Evolutionary conservation across 495 filamentous ascomycete genomes (phyloP), one percentile per base, ranked within the genome.

Genomic region (Hypoxylon intermedium): DNA sequence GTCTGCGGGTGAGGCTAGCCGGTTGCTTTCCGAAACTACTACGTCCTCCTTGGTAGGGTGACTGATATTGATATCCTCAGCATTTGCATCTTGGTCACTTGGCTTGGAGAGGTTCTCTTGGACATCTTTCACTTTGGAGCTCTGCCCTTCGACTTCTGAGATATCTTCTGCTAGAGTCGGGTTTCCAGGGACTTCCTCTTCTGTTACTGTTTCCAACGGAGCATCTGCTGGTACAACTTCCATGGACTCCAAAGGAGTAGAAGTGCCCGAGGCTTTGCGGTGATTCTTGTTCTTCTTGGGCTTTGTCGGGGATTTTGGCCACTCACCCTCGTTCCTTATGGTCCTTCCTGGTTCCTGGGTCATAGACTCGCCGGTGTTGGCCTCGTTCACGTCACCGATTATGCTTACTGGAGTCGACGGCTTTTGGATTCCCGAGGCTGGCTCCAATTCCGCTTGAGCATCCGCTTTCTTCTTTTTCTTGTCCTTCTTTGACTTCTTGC

Each of bases 231-330:
- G 61, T 59, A 55, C 55, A 57, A 43, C 63, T 65, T 64, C 67
- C 62, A 55, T 53, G 50, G 65, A 63, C 47, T 66, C 66, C 56
- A 58, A 59, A 57, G 63, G 63, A 57, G 63, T 61, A 43, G 46
- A 61, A 57, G 63, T 53, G 58, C 64, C 51, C 60, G 70, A 68
- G 30, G 69, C 67, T 63, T 72, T 72, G 51, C 68, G 70, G 47
- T 63, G 68, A 54, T 73, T 72, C 20, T 73, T 72, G 57, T 76
- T 65, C 72, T 78, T 78, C 72, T 77, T 80, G 67, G 77, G 59
- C 55, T 73, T 77, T 24, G 42, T 53, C 43, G 51, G 57, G 49
- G 45, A 58, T 48, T 54, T 28, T 44, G 15, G 28, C 67, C 50
- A 69, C 51, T 71, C 71, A 45, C 72, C 67, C 23, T 69, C 58